Evolutionary conservation across 1,139 yeast genomes (phyloP), one percentile per base, ranked within the genome.

Genomic region (Pichia sp.): DNA sequence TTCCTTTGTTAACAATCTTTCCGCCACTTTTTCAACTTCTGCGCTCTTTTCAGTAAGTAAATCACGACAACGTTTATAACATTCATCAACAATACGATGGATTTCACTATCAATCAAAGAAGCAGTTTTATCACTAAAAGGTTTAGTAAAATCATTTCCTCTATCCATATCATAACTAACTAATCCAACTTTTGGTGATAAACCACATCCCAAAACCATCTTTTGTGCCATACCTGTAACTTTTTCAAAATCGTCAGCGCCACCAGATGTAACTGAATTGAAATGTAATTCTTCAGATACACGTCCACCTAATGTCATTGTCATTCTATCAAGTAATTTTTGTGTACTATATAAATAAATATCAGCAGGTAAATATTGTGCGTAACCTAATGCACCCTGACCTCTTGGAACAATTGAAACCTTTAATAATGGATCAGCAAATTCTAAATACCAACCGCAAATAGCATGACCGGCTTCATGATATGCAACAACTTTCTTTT

Each of bases 381-480:
- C 98, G 66, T 92, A 92, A n/a, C 98, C 98, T 49, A 92, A 74
- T 2, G 97, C 96, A 48, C 95, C 96, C 69, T 84, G 89, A 8
- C 97, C 97, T 64, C 97, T 81, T 47, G 98, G 98, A 55, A 92
- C 88, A 61, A 92, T 92, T 6, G 97, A 87, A 25, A 92, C 98
- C 69, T 92, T 92, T 57, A 92, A 77, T 54, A 92, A 72, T 8
- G 98, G 98, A 63, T 89, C 96, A 2, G 97, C 96, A 67, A 76
- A 77, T 68, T 82, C 79, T 61, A 92, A 75, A 64, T 71, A 89
- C 98, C 98, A 92, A 10, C 98, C 98, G 69, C 97, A 90, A 52
- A 92, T 81, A 4, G 98, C 98, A 67, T 92, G 98, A 0, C 98
- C 98, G 2, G 98, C 98, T 69, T 92, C 98, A 65, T 92, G 98